These are phyloP conservation scores for Backusella psychrophila DNA, from an alignment of 192 early-diverging fungal species.

Conservation along the genomic window DNA sequence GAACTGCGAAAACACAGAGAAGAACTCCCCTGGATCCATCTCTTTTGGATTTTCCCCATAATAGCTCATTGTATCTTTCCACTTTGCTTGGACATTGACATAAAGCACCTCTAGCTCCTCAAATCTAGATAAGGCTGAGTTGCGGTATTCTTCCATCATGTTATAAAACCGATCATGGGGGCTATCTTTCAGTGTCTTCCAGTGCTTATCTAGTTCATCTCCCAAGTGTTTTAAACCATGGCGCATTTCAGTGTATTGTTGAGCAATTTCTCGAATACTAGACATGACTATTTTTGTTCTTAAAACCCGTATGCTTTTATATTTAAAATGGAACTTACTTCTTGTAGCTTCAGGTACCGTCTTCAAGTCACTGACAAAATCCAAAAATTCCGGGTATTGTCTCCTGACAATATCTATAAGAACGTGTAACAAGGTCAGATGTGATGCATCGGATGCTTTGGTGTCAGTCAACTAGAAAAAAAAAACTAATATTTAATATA, in stretches of 20 bases:
- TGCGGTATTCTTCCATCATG: conserved; percentile 62
- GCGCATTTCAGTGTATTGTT: conserved; percentile 33
- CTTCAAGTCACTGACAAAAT: conserved; percentile 64
- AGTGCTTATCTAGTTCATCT: conserved; percentile 40
- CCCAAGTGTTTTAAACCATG: conserved; percentile 41
- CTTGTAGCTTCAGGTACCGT: conserved; percentile 63
- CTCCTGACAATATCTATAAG: conserved; percentile 61
- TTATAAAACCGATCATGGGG: conserved; percentile 62
- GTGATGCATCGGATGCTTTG: conserved; percentile 66
- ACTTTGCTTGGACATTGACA: conserved; percentile 61
- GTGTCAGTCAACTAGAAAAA: conserved; percentile 64
- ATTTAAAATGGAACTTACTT: conserved; percentile 34
- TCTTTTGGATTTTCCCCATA: conserved; percentile 45
- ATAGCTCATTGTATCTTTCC: conserved; percentile 63
- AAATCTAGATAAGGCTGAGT: conserved; percentile 54
- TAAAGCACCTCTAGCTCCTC: conserved; percentile 55
- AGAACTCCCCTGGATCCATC: neutral
- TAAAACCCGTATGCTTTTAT: neutral
- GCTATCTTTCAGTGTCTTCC: conserved; percentile 33
- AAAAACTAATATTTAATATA: neutral
- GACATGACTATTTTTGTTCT: conserved; percentile 16
- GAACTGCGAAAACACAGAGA: neutral
- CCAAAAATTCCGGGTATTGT: conserved; percentile 55
- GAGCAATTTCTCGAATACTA: conserved; percentile 29
- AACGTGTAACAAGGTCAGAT: conserved; percentile 70